Conservation (phyloP, 345 rosid species). For the Eucalyptus polybractea region DNA sequence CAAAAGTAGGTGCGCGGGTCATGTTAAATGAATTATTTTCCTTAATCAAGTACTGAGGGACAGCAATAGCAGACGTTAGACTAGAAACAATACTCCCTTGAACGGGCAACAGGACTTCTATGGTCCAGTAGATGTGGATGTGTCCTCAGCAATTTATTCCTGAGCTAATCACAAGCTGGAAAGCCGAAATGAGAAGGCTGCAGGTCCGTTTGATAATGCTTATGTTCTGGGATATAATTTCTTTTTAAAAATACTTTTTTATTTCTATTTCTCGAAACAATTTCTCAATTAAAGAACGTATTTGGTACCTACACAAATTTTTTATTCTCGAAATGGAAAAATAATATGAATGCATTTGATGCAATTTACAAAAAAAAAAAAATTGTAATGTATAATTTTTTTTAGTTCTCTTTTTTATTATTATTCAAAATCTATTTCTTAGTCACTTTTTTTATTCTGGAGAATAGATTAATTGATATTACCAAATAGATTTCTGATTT, state of each 20-base stretch:
- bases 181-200: background rate
- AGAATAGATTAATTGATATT: no score
- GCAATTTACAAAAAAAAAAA: no score
- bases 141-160: background rate
- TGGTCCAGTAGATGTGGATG: background rate
- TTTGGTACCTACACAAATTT: accelerated
- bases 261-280: accelerated
- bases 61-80: background rate
- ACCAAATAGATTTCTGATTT: no score
- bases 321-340: no score
- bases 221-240: no score
- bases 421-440: accelerated
- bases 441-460: accelerated
- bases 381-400: no score
- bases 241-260: no score
- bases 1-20: background rate
- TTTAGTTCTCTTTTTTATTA: no score
- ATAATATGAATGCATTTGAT: no score
- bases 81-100: background rate
- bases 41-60: background rate
- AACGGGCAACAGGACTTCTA: background rate
- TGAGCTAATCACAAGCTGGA: background rate
- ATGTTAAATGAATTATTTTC: background rate
- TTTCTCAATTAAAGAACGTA: no score
- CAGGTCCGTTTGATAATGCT: no score